Percentiles rank a stretch among this genome's conserved stretches.
Conservation (phyloP, 495 filamentous ascomycete species). For the Pseudomonodictys pantanalensis region DNA sequence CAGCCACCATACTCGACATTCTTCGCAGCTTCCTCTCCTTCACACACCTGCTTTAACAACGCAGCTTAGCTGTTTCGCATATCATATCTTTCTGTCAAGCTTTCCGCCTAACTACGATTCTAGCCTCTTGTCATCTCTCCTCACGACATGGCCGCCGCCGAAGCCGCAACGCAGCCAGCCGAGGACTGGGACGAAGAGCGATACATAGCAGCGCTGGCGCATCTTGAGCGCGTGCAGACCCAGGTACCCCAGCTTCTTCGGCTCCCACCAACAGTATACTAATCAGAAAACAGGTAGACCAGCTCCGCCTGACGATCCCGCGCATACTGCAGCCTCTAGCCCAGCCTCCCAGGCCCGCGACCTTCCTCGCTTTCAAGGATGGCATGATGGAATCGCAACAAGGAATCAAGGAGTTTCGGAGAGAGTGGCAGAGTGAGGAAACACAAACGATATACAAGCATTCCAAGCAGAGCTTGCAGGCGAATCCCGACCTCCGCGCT, state of each 20-base stretch:
- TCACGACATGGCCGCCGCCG: slow-evolving; percentile 10
- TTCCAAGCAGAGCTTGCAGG: slow-evolving; percentile 15
- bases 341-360: not conserved
- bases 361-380: slow-evolving; percentile 27
- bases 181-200: slow-evolving; percentile 33
- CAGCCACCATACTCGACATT: no score
- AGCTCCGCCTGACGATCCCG: slow-evolving; percentile 30
- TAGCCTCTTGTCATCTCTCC: no score
- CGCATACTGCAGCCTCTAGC: slow-evolving; percentile 26
- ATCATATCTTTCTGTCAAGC: no score
- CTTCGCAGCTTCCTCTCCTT: no score
- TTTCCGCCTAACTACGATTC: no score
- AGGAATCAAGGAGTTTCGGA: slow-evolving; percentile 23
- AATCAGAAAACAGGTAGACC: slow-evolving; percentile 20
- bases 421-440: slow-evolving; percentile 21
- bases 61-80: no score
- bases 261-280: not conserved
- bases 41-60: no score
- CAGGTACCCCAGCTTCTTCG: slow-evolving; percentile 15
- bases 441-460: slow-evolving; percentile 21
- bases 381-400: slow-evolving; percentile 10
- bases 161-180: not conserved
- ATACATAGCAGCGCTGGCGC: slow-evolving; percentile 31
- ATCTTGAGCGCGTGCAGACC: slow-evolving; percentile 32
- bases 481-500: slow-evolving; percentile 13